Conservation (phyloP, 805 yeast species). For the Candida nanaspora region DNA sequence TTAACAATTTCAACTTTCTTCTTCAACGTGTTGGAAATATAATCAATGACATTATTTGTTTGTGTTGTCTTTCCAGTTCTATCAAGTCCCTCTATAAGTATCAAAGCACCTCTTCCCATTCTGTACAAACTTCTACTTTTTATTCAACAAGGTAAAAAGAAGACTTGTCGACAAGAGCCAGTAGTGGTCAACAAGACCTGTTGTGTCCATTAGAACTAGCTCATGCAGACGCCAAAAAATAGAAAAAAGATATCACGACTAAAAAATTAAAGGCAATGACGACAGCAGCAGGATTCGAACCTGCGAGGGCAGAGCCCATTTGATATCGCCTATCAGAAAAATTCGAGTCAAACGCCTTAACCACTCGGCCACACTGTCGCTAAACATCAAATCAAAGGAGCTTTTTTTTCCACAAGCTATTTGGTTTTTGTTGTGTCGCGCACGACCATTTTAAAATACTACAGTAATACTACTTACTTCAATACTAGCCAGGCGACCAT, state of each 20-base stretch:
- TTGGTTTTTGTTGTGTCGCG: no score
- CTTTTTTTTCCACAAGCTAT: no score
- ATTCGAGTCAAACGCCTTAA: constrained; percentile 33
- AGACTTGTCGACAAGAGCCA: no score
- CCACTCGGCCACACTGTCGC: constrained; percentile 34
- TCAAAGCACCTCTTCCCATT: constrained; percentile 55
- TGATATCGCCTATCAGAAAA: constrained; percentile 21
- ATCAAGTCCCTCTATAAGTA: constrained; percentile 88
- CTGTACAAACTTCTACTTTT: background rate
- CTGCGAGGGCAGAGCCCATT: constrained; percentile 60
- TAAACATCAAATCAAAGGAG: background rate
- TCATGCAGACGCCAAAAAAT: no score
- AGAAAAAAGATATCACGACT: no score
- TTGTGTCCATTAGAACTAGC: no score
- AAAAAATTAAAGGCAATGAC: constrained; percentile 33
- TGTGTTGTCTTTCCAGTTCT: constrained; percentile 95
- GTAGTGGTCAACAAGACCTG: no score
- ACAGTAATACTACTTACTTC: no score
- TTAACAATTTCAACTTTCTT: constrained; percentile 41
- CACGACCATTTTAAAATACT: no score
- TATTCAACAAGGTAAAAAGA: no score
- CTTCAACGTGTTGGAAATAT: constrained; percentile 10
- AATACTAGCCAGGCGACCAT: no score
- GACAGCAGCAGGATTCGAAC: constrained; percentile 61
- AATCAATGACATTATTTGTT: constrained; percentile 33